phyloP scores from a whole-genome alignment of 2,329 filamentous ascomycete genomes.

The Alternaria postmessia region DNA sequence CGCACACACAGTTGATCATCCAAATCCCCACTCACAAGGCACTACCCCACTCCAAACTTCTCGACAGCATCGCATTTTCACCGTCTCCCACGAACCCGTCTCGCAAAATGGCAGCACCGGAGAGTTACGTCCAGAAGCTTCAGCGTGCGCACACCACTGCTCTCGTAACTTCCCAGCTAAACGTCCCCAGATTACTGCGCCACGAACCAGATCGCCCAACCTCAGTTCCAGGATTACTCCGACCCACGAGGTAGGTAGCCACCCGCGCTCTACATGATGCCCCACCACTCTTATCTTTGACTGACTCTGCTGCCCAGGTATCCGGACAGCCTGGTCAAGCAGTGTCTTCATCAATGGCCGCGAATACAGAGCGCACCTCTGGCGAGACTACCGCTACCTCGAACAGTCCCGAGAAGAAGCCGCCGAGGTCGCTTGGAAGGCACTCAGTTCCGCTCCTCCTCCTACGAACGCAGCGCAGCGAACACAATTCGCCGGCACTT shows the following conservation, averaged over 20 bases:
- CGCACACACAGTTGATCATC: constrained; percentile 30
- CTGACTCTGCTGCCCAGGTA: constrained; percentile 35
- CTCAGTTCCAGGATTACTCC: constrained; percentile 49
- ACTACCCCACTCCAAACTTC: constrained; percentile 31
- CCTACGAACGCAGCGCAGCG: constrained; percentile 26
- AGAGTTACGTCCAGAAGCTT: constrained; percentile 45
- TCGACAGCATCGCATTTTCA: constrained; percentile 22
- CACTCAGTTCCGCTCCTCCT: constrained; percentile 25
- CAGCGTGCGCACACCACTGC: constrained; percentile 36
- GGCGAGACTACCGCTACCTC: constrained; percentile 49
- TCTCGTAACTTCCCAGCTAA: constrained; percentile 18
- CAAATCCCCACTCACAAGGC: constrained; percentile 33
- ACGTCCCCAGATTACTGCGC: constrained; percentile 41
- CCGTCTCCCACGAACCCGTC: constrained; percentile 21
- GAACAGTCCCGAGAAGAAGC: constrained; percentile 49
- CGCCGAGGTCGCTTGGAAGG: constrained; percentile 46
- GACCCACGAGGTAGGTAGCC: constrained; percentile 46
- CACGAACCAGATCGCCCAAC: constrained; percentile 45
- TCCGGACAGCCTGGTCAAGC: constrained; percentile 48
- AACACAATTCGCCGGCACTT: constrained; percentile 30
- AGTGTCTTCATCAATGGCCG: constrained; percentile 46
- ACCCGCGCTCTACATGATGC: neutral
- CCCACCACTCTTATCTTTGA: neutral
- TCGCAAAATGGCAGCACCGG: constrained; percentile 39
- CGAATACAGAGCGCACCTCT: constrained; percentile 45